Evolutionary conservation across 225 moss, liverwort and hornwort species (phyloP), one percentile per base, ranked within the genome.

Genomic region (Lunularia cruciata): DNA sequence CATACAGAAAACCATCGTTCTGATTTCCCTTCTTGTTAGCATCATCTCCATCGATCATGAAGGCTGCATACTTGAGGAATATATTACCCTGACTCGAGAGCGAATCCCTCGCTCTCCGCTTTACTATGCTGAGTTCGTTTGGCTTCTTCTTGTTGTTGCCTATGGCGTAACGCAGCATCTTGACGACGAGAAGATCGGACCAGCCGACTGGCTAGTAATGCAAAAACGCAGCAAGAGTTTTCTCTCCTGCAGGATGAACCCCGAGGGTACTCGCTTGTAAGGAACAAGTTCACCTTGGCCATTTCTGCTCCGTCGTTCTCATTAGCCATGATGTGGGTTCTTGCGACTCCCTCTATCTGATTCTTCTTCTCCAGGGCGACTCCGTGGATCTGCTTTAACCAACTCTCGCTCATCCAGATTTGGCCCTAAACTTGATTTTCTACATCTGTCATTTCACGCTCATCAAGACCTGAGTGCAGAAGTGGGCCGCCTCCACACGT

Each of bases 231-330:
- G 40, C 69, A 69, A 42, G 69, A 57, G 30, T 26, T 69, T 16
- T 47, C 56, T 11, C 56, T 69, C 27, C 2, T 40, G 16, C 69
- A 56, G 38, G 13, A 5, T 54, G 68, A 27, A 22, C 6, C 31
- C 12, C 30, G 54, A 69, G 69, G 69, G 43, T 69, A 69, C 43
- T 69, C 69, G 56, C 69, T 69, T 36, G 69, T 69, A 40, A 69
- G 69, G 32, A 39, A 69, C 2, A 69, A 23, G 23, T 56, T 69
- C 39, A 40, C 26, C 22, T 40, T 42, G 19, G 10, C 56, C 4
- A 31, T 36, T 12, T 55, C 26, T 7, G 40, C 12, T 69, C 40
- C 27, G 18, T 39, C 30, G 57, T 39, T 57, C 10, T 0, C 7
- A 8, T 60, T n/a, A 8, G 66, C 34, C 51, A 67, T 51, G 2